These are phyloP conservation scores for Ballota nigra DNA, from an alignment of 257 asterid genomes.

Conservation along the genomic window DNA sequence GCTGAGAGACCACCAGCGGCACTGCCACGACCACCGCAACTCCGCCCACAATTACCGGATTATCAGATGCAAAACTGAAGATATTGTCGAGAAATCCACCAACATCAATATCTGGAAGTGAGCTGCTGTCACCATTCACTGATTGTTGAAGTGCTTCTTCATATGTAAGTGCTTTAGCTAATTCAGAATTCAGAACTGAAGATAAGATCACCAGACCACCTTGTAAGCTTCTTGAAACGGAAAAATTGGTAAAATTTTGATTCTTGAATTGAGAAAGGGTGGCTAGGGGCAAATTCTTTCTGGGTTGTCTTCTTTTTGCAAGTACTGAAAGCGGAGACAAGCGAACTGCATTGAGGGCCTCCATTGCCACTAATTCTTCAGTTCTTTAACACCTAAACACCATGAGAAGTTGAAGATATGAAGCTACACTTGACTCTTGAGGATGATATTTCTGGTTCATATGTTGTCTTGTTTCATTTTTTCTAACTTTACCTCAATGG, in stretches of 20 bases:
- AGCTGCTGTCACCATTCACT: constrained; percentile 19
- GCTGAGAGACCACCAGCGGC: constrained; percentile 65
- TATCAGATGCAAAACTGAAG: constrained; percentile 54
- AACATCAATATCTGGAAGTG: constrained; percentile 47
- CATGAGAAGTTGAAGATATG: constrained; percentile 18
- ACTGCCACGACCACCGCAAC: constrained; percentile 58
- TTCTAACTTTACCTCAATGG: constrained; percentile 16
- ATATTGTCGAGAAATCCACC: constrained; percentile 47
- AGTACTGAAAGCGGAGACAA: constrained; percentile 75
- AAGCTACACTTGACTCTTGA: not conserved
- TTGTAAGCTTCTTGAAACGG: constrained; percentile 40
- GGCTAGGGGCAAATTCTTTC: constrained; percentile 35
- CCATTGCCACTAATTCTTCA: constrained; percentile 47
- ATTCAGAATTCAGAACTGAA: constrained; percentile 44
- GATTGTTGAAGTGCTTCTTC: constrained; percentile 83
- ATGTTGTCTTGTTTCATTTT: not conserved
- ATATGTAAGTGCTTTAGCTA: constrained; percentile 72
- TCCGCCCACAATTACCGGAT: constrained; percentile 66
- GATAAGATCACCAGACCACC: constrained; percentile 60
- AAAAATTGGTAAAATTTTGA: constrained; percentile 25
- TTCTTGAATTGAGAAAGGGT: constrained; percentile 41
- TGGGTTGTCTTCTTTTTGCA: constrained; percentile 56
- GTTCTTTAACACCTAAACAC: constrained; percentile 22
- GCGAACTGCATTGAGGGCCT: constrained; percentile 76
- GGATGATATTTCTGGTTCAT: constrained; percentile 21